Evolutionary conservation across 2,329 filamentous ascomycete species (phyloP), one percentile per base, ranked within the genome.

Genomic region (Allantophomopsis lycopodina): DNA sequence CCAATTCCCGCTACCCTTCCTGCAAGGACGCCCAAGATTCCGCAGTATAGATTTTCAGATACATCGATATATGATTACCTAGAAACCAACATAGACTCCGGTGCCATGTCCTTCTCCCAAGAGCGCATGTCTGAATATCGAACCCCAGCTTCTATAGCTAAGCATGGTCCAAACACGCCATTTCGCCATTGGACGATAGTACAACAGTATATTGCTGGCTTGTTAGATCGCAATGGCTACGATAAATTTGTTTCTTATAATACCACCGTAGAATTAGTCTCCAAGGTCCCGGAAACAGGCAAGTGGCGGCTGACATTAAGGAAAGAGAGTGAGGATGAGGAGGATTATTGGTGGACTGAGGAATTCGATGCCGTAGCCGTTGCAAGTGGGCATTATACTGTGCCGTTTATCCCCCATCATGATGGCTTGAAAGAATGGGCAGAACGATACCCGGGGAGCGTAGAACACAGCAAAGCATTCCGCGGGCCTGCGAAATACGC

Each of bases 401-500:
- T 79, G 2, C 79, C 79, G 0, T 71, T 69, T 37, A 60, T 84
- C 2, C 80, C 80, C 0, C 60, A 68, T 20, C 69, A 78, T 1
- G 56, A 64, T 0, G 80, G 80, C 0, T 62, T 84, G 2, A 52
- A 61, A 7, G 60, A 61, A 11, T 80, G 73, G 68, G 71, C 77
- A 47, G 39, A 56, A n/a, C 51, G 54, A 5, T 76, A 73, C 40
- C 70, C 72, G 0, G 64, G 62, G 0, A 53, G 59, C 1, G 68
- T 84, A 13, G 67, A 66, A 4, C 80, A 85, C 51, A 84, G 83
- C 1, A 91, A 88, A 55, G 73, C 73, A 44, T 91, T 84, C 51
- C 72, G 83, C 6, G 67, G 61, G 0, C 71, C 83, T 0, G 67
- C 75, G 12, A 53, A 62, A 2, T 88, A 76, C 50, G 52, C 52